Percentiles rank a stretch among this genome's conserved stretches.
Evolutionary conservation across 257 asterid genomes (phyloP).

Genomic region (Avicennia marina): DNA sequence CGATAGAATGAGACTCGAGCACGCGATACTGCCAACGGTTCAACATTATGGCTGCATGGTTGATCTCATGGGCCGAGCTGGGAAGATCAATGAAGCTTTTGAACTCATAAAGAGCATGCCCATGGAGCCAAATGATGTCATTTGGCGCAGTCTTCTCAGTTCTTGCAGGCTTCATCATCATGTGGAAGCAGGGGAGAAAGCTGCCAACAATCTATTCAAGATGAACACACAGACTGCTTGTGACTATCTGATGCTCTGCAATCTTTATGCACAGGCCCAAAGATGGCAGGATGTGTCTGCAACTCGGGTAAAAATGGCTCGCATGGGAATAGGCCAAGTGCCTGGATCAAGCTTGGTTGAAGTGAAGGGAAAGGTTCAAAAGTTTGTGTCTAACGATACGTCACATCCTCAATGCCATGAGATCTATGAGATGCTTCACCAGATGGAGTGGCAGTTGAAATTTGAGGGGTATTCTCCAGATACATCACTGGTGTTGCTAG

Average conservation of each 20-base stretch:
- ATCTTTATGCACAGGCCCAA: conserved; percentile 53
- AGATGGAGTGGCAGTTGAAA: conserved; percentile 88
- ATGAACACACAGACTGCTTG: conserved; percentile 42
- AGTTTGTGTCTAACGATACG: conserved; percentile 56
- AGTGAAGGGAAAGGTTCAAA: conserved; percentile 45
- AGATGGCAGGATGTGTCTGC: conserved; percentile 53
- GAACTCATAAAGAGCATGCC: conserved; percentile 57
- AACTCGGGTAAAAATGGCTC: conserved; percentile 39
- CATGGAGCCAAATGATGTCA: conserved; percentile 51
- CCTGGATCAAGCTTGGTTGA: conserved; percentile 60
- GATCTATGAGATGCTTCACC: conserved; percentile 71
- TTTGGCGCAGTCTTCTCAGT: conserved; percentile 75
- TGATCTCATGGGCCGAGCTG: conserved; percentile 67
- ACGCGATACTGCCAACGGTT: conserved; percentile 46
- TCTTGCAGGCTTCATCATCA: conserved; percentile 55
- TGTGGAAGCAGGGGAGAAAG: conserved; percentile 48
- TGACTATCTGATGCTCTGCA: conserved; percentile 58
- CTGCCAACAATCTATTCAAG: conserved; percentile 37
- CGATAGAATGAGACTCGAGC: conserved; percentile 44
- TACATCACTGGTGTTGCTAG: conserved; percentile 45
- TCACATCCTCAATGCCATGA: conserved; percentile 35
- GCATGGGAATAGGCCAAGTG: conserved; percentile 31
- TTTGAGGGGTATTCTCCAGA: conserved; percentile 79
- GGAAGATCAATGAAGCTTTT: conserved; percentile 45
- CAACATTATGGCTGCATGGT: conserved; percentile 87